A percentile compares a stretch with the other conserved stretches of the same genome.
phyloP scores from a whole-genome alignment of 345 rosid genomes.

The Nasturtium officinale region DNA sequence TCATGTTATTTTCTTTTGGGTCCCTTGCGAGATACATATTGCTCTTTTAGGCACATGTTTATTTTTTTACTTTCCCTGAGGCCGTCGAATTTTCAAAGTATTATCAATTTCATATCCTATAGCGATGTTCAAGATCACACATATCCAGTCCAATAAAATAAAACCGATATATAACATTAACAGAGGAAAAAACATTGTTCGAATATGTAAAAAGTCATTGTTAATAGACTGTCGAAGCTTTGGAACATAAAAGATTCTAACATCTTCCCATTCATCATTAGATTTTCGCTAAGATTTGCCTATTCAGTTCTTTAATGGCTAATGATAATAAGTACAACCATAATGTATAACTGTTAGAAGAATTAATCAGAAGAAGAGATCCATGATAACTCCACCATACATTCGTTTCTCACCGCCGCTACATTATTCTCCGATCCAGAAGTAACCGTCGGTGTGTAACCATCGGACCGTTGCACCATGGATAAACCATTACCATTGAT shows the following conservation, averaged over 20 bases:
- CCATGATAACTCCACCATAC: constrained; percentile 79
- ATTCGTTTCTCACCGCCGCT: constrained; percentile 46
- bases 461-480: constrained; percentile 44
- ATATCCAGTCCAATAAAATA: background rate
- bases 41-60: background rate
- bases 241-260: constrained; percentile 28
- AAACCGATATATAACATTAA: background rate
- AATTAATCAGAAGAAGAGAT: constrained; percentile 69
- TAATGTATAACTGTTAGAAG: constrained; percentile 13
- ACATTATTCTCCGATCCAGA: constrained; percentile 49
- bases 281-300: constrained; percentile 1
- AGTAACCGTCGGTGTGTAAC: constrained; percentile 33
- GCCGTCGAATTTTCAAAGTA: background rate
- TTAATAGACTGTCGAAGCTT: constrained; percentile 18
- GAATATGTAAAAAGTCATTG: constrained; percentile 28
- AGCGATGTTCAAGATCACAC: constrained; percentile 6
- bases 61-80: background rate
- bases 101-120: background rate
- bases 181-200: constrained; percentile 16
- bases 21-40: constrained; percentile 4
- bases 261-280: constrained; percentile 19
- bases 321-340: constrained; percentile 9
- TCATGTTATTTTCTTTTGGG: background rate
- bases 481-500: constrained; percentile 38
- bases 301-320: background rate